These are phyloP conservation scores for Metschnikowia shivogae DNA, from an alignment of 805 yeast species.

Conservation along the genomic window DNA sequence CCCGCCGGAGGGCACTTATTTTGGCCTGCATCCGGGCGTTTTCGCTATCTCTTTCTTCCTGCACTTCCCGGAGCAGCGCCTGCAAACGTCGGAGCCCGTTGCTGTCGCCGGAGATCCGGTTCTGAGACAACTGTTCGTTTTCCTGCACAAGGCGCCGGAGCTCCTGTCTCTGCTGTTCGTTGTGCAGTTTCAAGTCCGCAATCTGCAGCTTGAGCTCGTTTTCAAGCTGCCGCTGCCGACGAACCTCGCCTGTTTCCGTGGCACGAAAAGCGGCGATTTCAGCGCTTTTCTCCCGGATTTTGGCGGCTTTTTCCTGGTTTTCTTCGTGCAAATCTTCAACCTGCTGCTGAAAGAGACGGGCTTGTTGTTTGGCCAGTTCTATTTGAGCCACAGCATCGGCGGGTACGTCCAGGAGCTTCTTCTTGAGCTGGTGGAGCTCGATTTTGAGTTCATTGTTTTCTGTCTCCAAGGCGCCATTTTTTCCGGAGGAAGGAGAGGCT, in stretches of 20 bases:
- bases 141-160: conserved; percentile 4
- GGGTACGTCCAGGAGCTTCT: conserved; percentile 7
- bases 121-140: conserved; percentile 6
- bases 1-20: conserved; percentile 16
- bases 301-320: not conserved
- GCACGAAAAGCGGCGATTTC: not conserved
- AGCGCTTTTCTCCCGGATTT: not conserved
- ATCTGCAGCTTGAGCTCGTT: not conserved
- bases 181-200: conserved; percentile 3
- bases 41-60: conserved; percentile 11
- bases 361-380: conserved; percentile 2
- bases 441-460: conserved; percentile 15
- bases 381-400: conserved; percentile 10
- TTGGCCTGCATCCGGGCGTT: conserved; percentile 14
- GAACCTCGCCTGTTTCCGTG: not conserved
- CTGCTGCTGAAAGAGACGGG: not conserved
- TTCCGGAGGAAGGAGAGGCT: conserved; percentile 1
- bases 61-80: conserved; percentile 4
- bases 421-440: conserved; percentile 10
- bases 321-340: conserved; percentile 1
- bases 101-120: conserved; percentile 10
- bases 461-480: conserved; percentile 3
- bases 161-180: conserved; percentile 1
- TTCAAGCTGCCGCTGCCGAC: not conserved
- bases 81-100: conserved; percentile 9